phyloP scores from a whole-genome alignment of 2,329 filamentous ascomycete genomes.

The Pseudopithomyces maydicus region DNA sequence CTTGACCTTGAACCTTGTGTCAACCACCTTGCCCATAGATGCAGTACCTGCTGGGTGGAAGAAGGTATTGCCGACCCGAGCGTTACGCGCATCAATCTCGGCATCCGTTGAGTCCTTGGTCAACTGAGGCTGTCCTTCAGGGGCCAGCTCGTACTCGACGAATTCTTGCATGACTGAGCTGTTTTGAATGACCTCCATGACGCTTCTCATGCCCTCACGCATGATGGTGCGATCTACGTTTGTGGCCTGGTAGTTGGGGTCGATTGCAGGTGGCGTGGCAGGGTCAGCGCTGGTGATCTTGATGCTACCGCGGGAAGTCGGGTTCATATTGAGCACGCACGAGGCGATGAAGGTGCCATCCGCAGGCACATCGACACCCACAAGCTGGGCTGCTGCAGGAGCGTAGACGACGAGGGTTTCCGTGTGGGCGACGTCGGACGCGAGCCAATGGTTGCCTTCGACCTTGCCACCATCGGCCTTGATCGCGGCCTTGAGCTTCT shows the following conservation, averaged over 20 bases:
- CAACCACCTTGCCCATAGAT: slow-evolving; percentile 19
- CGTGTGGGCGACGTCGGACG: neutral
- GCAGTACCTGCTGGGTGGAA: slow-evolving; percentile 15
- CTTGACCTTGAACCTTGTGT: slow-evolving; percentile 11
- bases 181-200: slow-evolving; percentile 44
- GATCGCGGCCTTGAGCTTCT: neutral
- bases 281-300: slow-evolving; percentile 58
- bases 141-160: slow-evolving; percentile 11
- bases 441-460: neutral
- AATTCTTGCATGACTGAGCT: slow-evolving; percentile 24
- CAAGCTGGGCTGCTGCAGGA: neutral
- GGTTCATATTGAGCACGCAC: slow-evolving; percentile 3
- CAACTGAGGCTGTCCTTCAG: slow-evolving; percentile 18
- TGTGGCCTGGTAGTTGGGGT: slow-evolving; percentile 58
- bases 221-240: slow-evolving; percentile 50
- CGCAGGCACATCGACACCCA: neutral
- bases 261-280: slow-evolving; percentile 52
- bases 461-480: neutral
- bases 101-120: slow-evolving; percentile 13
- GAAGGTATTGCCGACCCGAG: slow-evolving; percentile 2
- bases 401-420: neutral
- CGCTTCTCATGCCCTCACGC: slow-evolving; percentile 55
- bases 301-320: slow-evolving; percentile 51
- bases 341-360: slow-evolving; percentile 8
- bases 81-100: slow-evolving; percentile 20